These are phyloP conservation scores for Chenopodium formosanum DNA, from an alignment of 148 eudicot genomes.

Conservation along the genomic window DNA sequence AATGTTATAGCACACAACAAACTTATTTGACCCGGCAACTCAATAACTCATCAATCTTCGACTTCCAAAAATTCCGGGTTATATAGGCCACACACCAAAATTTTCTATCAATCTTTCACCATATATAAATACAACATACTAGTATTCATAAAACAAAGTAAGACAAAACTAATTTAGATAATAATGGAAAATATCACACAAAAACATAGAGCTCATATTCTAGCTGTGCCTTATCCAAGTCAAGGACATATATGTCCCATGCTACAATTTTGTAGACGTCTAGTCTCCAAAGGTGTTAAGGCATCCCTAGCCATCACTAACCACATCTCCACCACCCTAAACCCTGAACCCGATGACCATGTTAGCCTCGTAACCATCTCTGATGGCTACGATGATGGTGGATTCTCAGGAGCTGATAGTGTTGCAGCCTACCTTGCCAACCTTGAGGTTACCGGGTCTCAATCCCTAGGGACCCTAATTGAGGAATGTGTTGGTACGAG, in stretches of 20 bases:
- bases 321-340: constrained; percentile 27
- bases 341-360: constrained; percentile 23
- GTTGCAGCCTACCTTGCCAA: constrained; percentile 28
- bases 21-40: no score
- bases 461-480: constrained; percentile 32
- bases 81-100: no score
- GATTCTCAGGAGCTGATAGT: constrained; percentile 24
- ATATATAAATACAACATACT: no score
- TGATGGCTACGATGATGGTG: constrained; percentile 47
- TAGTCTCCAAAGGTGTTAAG: constrained; percentile 41
- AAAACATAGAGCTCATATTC: constrained; percentile 28
- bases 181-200: constrained; percentile 15
- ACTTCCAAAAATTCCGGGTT: no score
- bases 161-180: not conserved
- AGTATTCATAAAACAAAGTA: not conserved
- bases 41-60: no score
- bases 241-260: constrained; percentile 59
- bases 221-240: constrained; percentile 45
- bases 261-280: constrained; percentile 47
- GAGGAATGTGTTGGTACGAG: constrained; percentile 11
- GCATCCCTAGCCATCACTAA: constrained; percentile 44
- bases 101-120: no score
- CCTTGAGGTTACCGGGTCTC: constrained; percentile 28
- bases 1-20: no score
- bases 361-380: constrained; percentile 41